Base-by-base conservation (phyloP, 306 rosid species). In the Pterocarpus santalinus region DNA sequence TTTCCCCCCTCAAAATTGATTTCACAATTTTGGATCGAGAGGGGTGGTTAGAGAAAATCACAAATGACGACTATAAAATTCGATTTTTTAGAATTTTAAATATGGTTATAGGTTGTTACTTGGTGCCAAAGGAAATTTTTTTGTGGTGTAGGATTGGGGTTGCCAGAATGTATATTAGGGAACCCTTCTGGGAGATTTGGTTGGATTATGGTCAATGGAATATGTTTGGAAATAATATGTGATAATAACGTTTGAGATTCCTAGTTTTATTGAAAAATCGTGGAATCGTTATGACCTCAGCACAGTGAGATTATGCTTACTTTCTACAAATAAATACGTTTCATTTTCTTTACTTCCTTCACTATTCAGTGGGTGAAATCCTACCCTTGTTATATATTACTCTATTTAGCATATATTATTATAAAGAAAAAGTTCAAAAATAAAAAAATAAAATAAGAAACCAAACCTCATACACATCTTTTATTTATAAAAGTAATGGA, bases 21-120 rank as follows among this genome's bases (percentile, higher is more conserved):
- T 38, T 38, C 8, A 10, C 47, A 51, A 51, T 51, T 51, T 51
- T 4, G 15, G 15, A 13, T 51, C 57, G 16, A 11, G 5, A 51
- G 12, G 1, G 11, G 8, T 43, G 8, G 1, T 43, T 43, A 43
- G 47, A 41, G 5, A 5, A 41, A 41, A 41, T 41, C 47, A 8
- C 5, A 38, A 38, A 4, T 38, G 41, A 38, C 47, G 8, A 7
- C 8, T 43, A 5, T 8, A 8, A 9, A 9, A 43, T 43, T 43
- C 12, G 14, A 5, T 9, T 3, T 13, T 47, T 9, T 12, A 47
- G 53, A 47, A 47, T 22, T 53, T 52, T 32, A 33, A 70, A 15
- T 71, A 46, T 52, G 62, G 46, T 14, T 32, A 72, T 72, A 34
- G 49, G 32, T 67, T 43, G 14, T 47, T 53, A 5, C 63, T 53